Conservation (phyloP, 176 grass and related monocot species). For the Avena atlantica region DNA sequence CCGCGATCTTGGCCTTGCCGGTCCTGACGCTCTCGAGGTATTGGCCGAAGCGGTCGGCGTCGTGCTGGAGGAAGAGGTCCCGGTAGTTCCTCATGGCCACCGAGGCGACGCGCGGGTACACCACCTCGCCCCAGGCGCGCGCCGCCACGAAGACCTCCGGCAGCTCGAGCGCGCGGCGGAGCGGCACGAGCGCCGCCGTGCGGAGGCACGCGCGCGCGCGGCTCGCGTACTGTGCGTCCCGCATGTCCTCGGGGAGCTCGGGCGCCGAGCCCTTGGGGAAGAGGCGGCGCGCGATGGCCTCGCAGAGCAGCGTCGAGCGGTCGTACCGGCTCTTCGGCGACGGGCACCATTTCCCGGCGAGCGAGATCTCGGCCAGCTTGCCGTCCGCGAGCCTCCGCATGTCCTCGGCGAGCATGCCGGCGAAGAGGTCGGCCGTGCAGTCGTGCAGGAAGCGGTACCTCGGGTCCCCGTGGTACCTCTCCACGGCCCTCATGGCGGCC, state of each 20-base stretch:
- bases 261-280: conserved; percentile 49
- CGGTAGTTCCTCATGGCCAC: conserved; percentile 87
- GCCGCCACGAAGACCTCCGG: conserved; percentile 76
- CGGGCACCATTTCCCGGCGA: conserved; percentile 82
- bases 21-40: conserved; percentile 61
- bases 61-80: conserved; percentile 63
- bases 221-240: conserved; percentile 75
- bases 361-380: conserved; percentile 62
- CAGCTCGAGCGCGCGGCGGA: conserved; percentile 73
- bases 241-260: conserved; percentile 30
- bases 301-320: conserved; percentile 73
- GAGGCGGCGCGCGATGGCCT: conserved; percentile 64
- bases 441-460: conserved; percentile 72
- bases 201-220: conserved; percentile 61
- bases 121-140: conserved; percentile 57
- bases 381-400: conserved; percentile 45
- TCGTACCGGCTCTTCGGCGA: conserved; percentile 63
- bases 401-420: conserved; percentile 59
- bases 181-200: conserved; percentile 60
- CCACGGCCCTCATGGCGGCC: conserved; percentile 45
- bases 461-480: conserved; percentile 50
- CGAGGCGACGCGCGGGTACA: conserved; percentile 72
- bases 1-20: conserved; percentile 76
- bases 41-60: conserved; percentile 53
- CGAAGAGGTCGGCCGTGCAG: conserved; percentile 55